A percentile compares a stretch with the other conserved stretches of the same genome.
Evolutionary conservation across 805 yeast genomes (phyloP).

Genomic region (Myxozyma udenii): DNA sequence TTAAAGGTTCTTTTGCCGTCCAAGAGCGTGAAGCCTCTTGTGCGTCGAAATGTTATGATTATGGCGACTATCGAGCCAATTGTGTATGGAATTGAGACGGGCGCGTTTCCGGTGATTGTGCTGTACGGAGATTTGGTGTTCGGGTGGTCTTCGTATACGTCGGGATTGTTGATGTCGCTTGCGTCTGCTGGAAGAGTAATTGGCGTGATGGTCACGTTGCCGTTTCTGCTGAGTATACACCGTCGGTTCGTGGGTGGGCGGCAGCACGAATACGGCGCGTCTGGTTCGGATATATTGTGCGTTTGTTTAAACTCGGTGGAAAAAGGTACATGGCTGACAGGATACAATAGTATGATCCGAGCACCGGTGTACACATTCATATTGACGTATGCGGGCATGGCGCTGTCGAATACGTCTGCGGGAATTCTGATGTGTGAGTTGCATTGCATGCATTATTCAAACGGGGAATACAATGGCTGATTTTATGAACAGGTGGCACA

Average conservation of each 20-base stretch:
- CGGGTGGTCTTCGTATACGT: constrained; percentile 36
- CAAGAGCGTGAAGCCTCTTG: constrained; percentile 10
- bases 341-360: constrained; percentile 2
- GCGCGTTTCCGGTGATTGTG: constrained; percentile 22
- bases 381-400: constrained; percentile 8
- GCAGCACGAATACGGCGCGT: constrained; percentile 15
- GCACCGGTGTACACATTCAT: background rate
- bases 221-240: constrained; percentile 22
- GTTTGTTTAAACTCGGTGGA: background rate
- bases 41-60: constrained; percentile 16
- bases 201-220: constrained; percentile 31
- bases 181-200: constrained; percentile 32
- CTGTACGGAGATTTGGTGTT: constrained; percentile 34
- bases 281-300: constrained; percentile 17
- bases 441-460: too few species aligned
- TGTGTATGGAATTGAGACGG: constrained; percentile 17
- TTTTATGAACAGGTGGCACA: too few species aligned
- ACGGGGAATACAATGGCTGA: too few species aligned
- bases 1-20: constrained; percentile 28
- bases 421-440: constrained; percentile 10
- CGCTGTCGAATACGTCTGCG: constrained; percentile 1
- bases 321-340: too few species aligned
- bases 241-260: constrained; percentile 6
- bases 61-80: constrained; percentile 19
- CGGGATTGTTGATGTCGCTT: constrained; percentile 35